Evolutionary conservation across 768 basidiomycete species (phyloP).

Genomic region (Rhizopogon vinicolor): DNA sequence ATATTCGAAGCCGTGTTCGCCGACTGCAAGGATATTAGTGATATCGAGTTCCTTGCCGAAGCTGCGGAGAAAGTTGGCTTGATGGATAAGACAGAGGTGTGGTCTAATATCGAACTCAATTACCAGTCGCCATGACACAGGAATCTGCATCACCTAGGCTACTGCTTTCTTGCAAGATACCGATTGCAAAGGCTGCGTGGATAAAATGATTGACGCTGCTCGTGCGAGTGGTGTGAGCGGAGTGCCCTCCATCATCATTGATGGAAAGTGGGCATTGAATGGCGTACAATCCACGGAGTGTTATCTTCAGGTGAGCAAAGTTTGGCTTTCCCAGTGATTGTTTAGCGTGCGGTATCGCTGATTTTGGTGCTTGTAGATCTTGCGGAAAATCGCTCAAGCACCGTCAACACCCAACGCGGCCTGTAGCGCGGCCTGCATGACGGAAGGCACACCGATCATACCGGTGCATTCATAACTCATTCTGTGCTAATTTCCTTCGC

Average conservation of each 20-base stretch:
- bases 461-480: not conserved
- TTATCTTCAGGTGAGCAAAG: conserved; percentile 31
- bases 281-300: conserved; percentile 40
- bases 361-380: conserved; percentile 15
- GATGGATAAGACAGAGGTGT: conserved; percentile 33
- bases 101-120: conserved; percentile 2
- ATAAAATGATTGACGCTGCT: conserved; percentile 35
- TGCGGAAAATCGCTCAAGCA: conserved; percentile 25
- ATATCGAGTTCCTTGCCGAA: conserved; percentile 28
- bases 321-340: not conserved
- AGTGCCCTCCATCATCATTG: conserved; percentile 48
- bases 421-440: not conserved
- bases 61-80: conserved; percentile 36
- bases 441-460: not conserved
- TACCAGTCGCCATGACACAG: not conserved
- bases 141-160: conserved; percentile 23
- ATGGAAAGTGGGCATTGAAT: conserved; percentile 39
- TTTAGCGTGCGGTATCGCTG: not conserved
- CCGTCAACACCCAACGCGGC: not conserved
- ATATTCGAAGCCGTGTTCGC: conserved; percentile 39
- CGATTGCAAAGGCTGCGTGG: conserved; percentile 35
- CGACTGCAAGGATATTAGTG: conserved; percentile 34
- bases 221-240: conserved; percentile 42
- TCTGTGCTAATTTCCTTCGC: not conserved
- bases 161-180: conserved; percentile 36